phyloP scores from a whole-genome alignment of 2,329 filamentous ascomycete genomes.

The Sporothrix dimorphospora region DNA sequence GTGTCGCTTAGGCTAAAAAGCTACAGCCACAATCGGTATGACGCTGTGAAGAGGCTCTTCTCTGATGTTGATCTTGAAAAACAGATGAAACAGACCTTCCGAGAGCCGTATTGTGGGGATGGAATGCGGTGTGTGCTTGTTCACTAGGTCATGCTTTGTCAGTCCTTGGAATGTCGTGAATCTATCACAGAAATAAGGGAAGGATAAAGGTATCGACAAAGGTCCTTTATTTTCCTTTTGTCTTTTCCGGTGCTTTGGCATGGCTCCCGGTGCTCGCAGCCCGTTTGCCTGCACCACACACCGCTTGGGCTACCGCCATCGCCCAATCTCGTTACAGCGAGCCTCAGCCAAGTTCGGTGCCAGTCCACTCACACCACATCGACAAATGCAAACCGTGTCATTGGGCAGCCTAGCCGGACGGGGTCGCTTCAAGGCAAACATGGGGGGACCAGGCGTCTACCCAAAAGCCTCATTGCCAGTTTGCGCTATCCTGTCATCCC shows the following conservation, averaged over 20 bases:
- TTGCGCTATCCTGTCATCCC: background rate
- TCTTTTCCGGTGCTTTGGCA: background rate
- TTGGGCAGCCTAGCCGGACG: background rate
- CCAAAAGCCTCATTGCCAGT: background rate
- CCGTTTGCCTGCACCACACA: background rate
- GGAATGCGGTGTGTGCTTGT: background rate
- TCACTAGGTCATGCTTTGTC: background rate
- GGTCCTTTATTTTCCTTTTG: background rate
- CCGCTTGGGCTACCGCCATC: background rate
- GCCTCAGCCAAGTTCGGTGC: background rate
- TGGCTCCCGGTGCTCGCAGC: background rate
- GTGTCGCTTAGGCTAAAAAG: slow-evolving; percentile 6
- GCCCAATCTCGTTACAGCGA: background rate
- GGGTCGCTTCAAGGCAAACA: background rate
- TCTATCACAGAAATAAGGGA: background rate
- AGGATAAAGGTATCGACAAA: background rate
- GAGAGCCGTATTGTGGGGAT: slow-evolving; percentile 22
- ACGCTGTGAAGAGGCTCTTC: background rate
- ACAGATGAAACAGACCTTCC: slow-evolving; percentile 16
- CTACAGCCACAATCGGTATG: background rate
- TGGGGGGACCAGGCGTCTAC: background rate
- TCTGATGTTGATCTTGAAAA: background rate
- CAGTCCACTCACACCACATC: background rate
- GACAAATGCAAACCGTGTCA: background rate
- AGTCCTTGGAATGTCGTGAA: background rate